Base-by-base conservation (phyloP, 179 eudicot species). In the Beta lomatogona region DNA sequence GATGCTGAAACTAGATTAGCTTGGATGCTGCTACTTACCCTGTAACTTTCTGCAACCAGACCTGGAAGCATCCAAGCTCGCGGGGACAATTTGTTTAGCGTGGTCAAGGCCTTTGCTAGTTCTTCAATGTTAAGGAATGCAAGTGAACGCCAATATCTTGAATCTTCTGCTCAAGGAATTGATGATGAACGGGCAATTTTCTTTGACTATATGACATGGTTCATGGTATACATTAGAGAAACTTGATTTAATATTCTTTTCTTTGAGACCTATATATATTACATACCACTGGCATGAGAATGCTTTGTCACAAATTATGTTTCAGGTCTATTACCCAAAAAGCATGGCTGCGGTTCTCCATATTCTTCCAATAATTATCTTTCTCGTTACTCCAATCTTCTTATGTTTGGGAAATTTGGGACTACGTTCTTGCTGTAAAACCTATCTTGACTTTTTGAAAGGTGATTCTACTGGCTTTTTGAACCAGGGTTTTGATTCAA, bases 41-140 rank as follows among this genome's bases (percentile, higher is more conserved):
- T 87, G 80, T 79, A 65, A 80, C 76, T 83, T 75, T 77, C 82
- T 86, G 71, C 66, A 50, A 78, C 53, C 80, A 96, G 99, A 89
- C 99, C 98, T 31, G 99, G 99, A 89, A 96, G 98, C 88, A 89
- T 96, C 77, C 99, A 96, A 87, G 98, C 98, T 60, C 98, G 99
- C 66, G 99, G 99, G 79, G 98, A 96, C 41, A 96, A 96, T 89
- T 85, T 96, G 74, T 89, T 87, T 77, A 88, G 93, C 81, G 22
- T 94, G 55, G 84, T 93, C 80, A 91, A 90, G 93, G 97, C 94
- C 84, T 93, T 96, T 78, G 85, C 97, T 65, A 86, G 82, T 81
- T 94, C 98, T 52, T 87, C 96, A 76, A 81, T 86, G 80, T 71
- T 96, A 73, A 83, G 73, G 80, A 92, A 88, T 86, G 89, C 97